Conservation (phyloP, 202 grass and related monocot species). For the Carex arenaria region DNA sequence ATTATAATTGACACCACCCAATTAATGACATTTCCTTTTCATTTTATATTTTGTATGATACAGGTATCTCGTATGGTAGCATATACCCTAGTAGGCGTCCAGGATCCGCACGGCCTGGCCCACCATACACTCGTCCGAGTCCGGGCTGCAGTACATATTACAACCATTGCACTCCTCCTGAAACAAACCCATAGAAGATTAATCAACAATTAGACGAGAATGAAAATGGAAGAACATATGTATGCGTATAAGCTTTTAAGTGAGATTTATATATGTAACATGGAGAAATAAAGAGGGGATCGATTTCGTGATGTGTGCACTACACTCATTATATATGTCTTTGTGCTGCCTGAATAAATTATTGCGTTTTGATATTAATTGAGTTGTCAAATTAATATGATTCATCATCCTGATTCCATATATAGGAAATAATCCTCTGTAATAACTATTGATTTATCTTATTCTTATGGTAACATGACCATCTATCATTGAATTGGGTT, state of each 20-base stretch:
- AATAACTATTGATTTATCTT: too few relatives aligned
- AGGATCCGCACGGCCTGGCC: not conserved
- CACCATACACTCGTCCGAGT: too few relatives aligned
- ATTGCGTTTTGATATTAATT: not conserved
- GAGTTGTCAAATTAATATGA: too few relatives aligned
- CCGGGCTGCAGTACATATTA: too few relatives aligned
- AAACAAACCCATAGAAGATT: not conserved
- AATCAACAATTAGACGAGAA: not conserved
- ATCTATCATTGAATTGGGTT: too few relatives aligned
- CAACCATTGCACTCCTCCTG: not conserved
- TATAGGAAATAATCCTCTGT: too few relatives aligned
- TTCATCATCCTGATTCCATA: too few relatives aligned
- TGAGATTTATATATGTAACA: not conserved
- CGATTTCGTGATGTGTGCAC: not conserved
- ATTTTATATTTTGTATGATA: too few relatives aligned
- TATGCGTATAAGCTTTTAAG: not conserved
- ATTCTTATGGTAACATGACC: too few relatives aligned
- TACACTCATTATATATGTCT: not conserved
- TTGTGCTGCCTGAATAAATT: not conserved
- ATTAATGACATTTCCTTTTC: too few relatives aligned
- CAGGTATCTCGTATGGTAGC: not conserved
- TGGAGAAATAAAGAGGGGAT: too few relatives aligned
- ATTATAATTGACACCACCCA: not conserved
- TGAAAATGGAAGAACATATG: not conserved
- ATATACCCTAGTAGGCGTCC: not conserved